Evolutionary conservation across 768 basidiomycete species (phyloP).

Genomic region (Lentinula sp.): DNA sequence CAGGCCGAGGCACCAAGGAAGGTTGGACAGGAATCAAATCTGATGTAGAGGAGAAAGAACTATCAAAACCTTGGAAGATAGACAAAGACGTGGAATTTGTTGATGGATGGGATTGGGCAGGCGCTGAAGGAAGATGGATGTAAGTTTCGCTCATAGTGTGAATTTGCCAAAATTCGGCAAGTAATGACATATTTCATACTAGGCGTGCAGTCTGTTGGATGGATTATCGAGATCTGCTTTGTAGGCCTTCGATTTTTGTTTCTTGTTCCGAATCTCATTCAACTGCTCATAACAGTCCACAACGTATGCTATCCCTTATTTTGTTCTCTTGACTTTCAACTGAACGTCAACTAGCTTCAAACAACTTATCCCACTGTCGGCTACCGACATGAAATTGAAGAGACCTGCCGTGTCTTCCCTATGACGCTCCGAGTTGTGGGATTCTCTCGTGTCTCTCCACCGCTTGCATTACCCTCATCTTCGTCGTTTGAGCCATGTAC

Average conservation of each 20-base stretch:
- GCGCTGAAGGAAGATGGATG: constrained; percentile 48
- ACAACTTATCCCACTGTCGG: not conserved
- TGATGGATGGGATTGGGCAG: constrained; percentile 56
- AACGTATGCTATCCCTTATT: constrained; percentile 22
- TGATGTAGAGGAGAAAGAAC: not conserved
- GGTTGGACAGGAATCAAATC: constrained; percentile 6
- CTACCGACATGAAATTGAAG: constrained; percentile 20
- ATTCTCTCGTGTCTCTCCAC: constrained; percentile 20
- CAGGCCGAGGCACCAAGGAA: constrained; percentile 13
- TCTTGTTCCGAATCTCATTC: not conserved
- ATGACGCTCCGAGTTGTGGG: constrained; percentile 36
- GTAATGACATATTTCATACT: not conserved
- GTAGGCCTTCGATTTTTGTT: constrained; percentile 25
- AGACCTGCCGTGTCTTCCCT: constrained; percentile 49
- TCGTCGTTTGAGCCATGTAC: constrained; percentile 6
- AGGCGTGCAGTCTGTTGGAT: constrained; percentile 57
- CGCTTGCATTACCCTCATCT: constrained; percentile 6
- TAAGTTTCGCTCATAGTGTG: constrained; percentile 18
- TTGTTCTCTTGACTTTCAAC: not conserved
- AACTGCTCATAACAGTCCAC: constrained; percentile 21
- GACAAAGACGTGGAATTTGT: constrained; percentile 14
- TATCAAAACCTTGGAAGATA: not conserved
- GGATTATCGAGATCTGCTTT: constrained; percentile 47
- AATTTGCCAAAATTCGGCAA: not conserved
- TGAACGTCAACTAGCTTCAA: not conserved